Base-by-base conservation (phyloP, 495 filamentous ascomycete species). In the Penicillium bovifimosum region DNA sequence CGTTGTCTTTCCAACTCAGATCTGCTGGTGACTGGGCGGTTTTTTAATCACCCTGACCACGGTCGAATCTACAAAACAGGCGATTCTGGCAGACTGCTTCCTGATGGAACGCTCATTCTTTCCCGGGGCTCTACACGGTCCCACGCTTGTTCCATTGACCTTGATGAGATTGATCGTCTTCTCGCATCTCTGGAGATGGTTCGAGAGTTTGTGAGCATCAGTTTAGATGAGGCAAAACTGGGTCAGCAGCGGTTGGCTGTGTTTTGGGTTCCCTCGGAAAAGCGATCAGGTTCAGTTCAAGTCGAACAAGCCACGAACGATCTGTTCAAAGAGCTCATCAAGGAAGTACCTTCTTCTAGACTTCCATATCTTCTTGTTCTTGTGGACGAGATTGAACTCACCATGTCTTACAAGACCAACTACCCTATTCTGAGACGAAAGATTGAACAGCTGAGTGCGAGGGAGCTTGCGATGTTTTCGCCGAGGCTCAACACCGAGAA, bases 1-100 rank as follows among this genome's bases (percentile, higher is more conserved):
- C 54, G 67, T 43, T 40, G 35, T 9, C 9, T 55, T 20, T 24
- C 43, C 31, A 76, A 79, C 41, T 72, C 73, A 60, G 70, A 74
- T 1, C 73, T 77, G 3, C 65, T 86, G 28, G 84, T 79, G 1
- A 60, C 68, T 0, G 62, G 67, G 2, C 86, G 78, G 50, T 85
- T 92, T 54, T 73, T 91, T 40, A 52, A 80, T 0, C 86, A 91
- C 59, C 76, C 82, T 1, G 55, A 64, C 10, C 83, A 76, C 63
- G 89, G 89, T 2, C 76, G 81, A 5, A 61, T 92, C 0, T 91
- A 88, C 59, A 77, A 85, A 5, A 85, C 80, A 32, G 86, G 87
- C 0, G 86, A 91, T 61, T 65, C 86, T 28, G 89, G 86, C 0
- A 73, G 87, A 26, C 70, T 91, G 63, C 76, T 92, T 17, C 71